phyloP scores from a whole-genome alignment of 495 filamentous ascomycete species.

The Platismatia glauca region DNA sequence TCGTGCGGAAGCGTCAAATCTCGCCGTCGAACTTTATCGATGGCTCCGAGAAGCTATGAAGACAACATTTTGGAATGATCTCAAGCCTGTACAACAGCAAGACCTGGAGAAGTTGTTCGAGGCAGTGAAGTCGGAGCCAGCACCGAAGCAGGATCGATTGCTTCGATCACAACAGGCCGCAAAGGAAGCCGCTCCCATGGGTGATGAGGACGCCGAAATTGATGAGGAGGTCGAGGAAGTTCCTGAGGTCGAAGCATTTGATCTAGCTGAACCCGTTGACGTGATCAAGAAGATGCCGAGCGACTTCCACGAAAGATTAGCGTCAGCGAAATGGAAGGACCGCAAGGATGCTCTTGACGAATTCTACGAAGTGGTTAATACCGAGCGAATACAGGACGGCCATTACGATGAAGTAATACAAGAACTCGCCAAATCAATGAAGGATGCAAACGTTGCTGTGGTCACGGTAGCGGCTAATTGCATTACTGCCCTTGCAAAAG shows the following conservation, averaged over 20 bases:
- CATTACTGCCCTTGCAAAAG: slow-evolving; percentile 84
- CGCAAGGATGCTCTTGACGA: slow-evolving; percentile 90
- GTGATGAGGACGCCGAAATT: slow-evolving; percentile 46
- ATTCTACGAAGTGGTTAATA: slow-evolving; percentile 64
- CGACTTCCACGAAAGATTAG: slow-evolving; percentile 70
- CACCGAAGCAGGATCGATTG: slow-evolving; percentile 86
- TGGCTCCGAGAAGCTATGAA: slow-evolving; percentile 99
- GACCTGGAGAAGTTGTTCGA: slow-evolving; percentile 94
- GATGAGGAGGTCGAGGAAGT: slow-evolving; percentile 57
- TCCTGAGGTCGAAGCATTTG: slow-evolving; percentile 70
- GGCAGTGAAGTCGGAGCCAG: slow-evolving; percentile 74
- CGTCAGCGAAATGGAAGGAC: slow-evolving; percentile 96
- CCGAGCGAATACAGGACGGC: slow-evolving; percentile 86
- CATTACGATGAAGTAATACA: slow-evolving; percentile 77
- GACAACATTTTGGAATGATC: slow-evolving; percentile 88
- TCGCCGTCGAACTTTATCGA: slow-evolving; percentile 90
- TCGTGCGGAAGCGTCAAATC: slow-evolving; percentile 81
- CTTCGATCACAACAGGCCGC: slow-evolving; percentile 82
- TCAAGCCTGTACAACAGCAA: slow-evolving; percentile 91
- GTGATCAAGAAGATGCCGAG: slow-evolving; percentile 75
- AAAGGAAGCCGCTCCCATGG: slow-evolving; percentile 55
- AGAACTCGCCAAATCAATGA: slow-evolving; percentile 87
- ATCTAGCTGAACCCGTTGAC: slow-evolving; percentile 84
- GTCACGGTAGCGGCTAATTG: slow-evolving; percentile 92
- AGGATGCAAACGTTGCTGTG: slow-evolving; percentile 94